Evolutionary conservation across 352 stramenopile genomes (phyloP).

Genomic region (Phytophthora constricta): DNA sequence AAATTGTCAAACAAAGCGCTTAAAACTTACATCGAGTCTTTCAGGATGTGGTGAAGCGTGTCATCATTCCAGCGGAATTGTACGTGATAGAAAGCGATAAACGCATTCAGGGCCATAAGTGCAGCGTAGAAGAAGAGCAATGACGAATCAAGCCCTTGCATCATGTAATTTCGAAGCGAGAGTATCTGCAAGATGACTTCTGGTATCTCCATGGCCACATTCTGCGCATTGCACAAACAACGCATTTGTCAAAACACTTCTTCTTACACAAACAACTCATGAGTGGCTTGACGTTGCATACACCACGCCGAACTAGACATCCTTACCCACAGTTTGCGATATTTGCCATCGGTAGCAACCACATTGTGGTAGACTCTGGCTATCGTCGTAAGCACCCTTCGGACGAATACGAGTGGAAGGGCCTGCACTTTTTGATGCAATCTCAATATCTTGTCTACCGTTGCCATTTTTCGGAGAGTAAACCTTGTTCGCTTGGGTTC

Average conservation of each 20-base stretch:
- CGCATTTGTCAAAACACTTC: no score
- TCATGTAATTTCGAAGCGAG: conserved; percentile 34
- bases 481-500: conserved; percentile 3
- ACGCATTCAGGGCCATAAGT: conserved; percentile 48
- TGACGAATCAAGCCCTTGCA: conserved; percentile 23
- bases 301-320: no score
- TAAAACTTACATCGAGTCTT: conserved; percentile 44
- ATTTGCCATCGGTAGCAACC: conserved; percentile 27
- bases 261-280: no score
- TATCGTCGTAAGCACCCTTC: not conserved
- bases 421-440: not conserved
- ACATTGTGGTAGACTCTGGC: conserved; percentile 14
- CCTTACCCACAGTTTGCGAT: conserved; percentile 37
- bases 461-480: not conserved
- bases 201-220: conserved; percentile 38
- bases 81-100: conserved; percentile 43
- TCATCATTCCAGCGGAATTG: conserved; percentile 41
- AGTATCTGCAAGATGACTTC: conserved; percentile 39
- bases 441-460: not conserved
- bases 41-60: conserved; percentile 39
- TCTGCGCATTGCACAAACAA: conserved; percentile 21
- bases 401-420: not conserved
- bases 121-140: conserved; percentile 43
- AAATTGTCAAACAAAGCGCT: not conserved
- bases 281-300: no score